Evolutionary conservation across 805 yeast genomes (phyloP), one percentile per base, ranked within the genome.

Genomic region (Ogataea methylovora): DNA sequence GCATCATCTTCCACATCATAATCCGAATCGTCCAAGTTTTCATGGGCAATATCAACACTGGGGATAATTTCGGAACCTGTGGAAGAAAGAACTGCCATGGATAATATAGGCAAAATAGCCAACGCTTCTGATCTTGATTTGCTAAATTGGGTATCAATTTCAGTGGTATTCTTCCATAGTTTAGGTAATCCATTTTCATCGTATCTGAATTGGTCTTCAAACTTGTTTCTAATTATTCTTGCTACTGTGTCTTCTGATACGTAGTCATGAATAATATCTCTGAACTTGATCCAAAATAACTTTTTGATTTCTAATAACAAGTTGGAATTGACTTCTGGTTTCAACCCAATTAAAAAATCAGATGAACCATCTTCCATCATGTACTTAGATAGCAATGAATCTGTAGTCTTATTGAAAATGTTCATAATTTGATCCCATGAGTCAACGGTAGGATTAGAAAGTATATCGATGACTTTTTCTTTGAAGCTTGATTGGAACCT

Each of bases 101-200:
- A 67, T 39, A 76, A 68, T 11, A 76, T 49, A 4, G 90, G 85
- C 16, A 87, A 57, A 0, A 78, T 54, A 9, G 58, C 54, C 38
- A 79, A 50, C 0, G 95, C 77, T 24, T 60, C 49, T 2, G 68
- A 65, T 43, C 74, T 76, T 2, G 97, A 80, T 13, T 62, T 58
- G 25, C 67, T 64, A 49, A 76, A 90, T 13, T 71, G 70, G 2
- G 56, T 55, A 37, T 87, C 94, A 38, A 92, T 72, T 45, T 88
- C 94, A 27, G 65, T 67, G 21, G 79, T 71, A 35, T 76, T 78
- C 43, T 73, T 76, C 84, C 94, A 90, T 22, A 88, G 65, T 25
- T 76, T 70, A 11, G 98, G 98, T 20, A 85, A 58, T 3, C 88
- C 94, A 40, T 79, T 71, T 24, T 71, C 78, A 54, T 87, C 96